Evolutionary conservation across 78 protist genomes (phyloP).

Genomic region (Fonticula alba): DNA sequence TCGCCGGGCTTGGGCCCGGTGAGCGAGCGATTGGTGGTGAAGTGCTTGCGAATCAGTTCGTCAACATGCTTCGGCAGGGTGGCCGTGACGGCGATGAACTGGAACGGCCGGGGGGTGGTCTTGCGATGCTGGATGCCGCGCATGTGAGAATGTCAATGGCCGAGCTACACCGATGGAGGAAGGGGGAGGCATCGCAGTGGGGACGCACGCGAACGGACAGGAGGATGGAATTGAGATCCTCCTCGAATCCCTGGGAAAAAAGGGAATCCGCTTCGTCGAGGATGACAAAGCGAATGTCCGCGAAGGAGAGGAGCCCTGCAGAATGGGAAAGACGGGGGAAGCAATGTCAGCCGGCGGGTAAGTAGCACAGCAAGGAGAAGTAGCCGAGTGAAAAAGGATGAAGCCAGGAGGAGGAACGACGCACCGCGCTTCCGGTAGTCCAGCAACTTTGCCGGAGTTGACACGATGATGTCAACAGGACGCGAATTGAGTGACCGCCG

Average conservation of each 20-base stretch:
- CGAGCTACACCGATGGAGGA: no score
- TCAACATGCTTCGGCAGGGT: no score
- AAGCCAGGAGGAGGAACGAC: not conserved
- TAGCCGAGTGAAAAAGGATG: not conserved
- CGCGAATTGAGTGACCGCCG: not conserved
- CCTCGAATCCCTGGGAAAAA: constrained; percentile 39
- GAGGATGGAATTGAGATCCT: constrained; percentile 14
- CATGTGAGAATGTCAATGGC: no score
- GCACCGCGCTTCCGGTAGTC: not conserved
- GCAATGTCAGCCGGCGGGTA: not conserved
- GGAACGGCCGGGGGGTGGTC: no score
- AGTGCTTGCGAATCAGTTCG: no score
- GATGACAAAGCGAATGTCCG: constrained; percentile 16
- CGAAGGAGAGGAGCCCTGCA: constrained; percentile 13
- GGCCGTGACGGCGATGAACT: no score
- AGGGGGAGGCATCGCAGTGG: no score
- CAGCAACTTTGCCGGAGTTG: constrained; percentile 38
- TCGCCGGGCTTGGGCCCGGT: no score
- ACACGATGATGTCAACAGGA: constrained; percentile 27
- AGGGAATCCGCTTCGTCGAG: constrained; percentile 55
- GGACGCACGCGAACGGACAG: no score
- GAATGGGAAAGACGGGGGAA: not conserved
- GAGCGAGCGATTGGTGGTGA: no score
- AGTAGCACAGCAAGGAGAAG: not conserved
- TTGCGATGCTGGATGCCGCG: no score